Percentiles rank a stretch among this genome's conserved stretches.
Conservation (phyloP, 2,329 filamentous ascomycete species). For the Cucurbitaria berberidis region DNA sequence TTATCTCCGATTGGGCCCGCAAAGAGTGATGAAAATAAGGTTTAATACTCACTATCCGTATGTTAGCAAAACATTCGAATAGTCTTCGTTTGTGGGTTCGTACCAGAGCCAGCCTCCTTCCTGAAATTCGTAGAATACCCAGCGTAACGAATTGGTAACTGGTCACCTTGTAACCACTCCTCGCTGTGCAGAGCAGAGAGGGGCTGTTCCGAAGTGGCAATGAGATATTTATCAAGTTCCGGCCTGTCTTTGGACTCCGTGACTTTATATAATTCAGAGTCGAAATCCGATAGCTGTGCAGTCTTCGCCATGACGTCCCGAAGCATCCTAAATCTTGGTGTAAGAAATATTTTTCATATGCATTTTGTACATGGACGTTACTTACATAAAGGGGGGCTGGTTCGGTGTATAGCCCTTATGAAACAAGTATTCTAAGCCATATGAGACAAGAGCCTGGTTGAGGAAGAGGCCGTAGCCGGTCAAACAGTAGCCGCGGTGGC, state of each 20-base stretch:
- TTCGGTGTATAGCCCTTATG: constrained; percentile 81
- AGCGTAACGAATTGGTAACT: constrained; percentile 84
- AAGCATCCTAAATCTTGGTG: no score
- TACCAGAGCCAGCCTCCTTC: constrained; percentile 82
- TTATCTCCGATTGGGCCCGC: no score
- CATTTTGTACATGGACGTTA: no score
- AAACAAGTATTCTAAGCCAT: constrained; percentile 87
- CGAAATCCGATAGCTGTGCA: constrained; percentile 94
- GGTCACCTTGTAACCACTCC: constrained; percentile 83
- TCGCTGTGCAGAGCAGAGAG: constrained; percentile 91
- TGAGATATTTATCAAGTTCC: constrained; percentile 77
- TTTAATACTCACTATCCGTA: no score
- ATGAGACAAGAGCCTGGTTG: constrained; percentile 93
- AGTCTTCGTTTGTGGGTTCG: no score
- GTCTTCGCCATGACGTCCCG: constrained; percentile 98
- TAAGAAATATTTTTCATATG: no score
- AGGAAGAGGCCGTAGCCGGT: constrained; percentile 88
- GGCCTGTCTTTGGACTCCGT: constrained; percentile 77
- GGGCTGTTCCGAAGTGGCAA: constrained; percentile 91
- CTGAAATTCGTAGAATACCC: constrained; percentile 96
- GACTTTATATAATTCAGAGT: constrained; percentile 98
- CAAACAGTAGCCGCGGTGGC: constrained; percentile 92
- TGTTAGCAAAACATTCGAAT: no score
- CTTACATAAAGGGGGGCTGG: constrained; percentile 62
- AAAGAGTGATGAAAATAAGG: no score